Evolutionary conservation across 2,329 filamentous ascomycete species (phyloP), one percentile per base, ranked within the genome.

Genomic region (Fusarium ramigenum): DNA sequence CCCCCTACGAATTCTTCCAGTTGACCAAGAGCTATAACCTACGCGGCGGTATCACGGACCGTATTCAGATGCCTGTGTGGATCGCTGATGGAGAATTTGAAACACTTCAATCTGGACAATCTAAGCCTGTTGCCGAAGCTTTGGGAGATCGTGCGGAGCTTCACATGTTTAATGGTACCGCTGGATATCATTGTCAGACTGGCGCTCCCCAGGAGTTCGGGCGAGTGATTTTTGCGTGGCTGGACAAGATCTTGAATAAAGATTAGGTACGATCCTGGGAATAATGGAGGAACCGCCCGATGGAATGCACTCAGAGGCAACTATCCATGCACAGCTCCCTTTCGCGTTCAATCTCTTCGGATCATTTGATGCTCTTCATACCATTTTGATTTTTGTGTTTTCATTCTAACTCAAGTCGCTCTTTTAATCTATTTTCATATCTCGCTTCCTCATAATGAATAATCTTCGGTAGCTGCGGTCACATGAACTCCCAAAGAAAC

Each of bases 1-100:
- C 70, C 15, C 79, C 76, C 2, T 82, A 74, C 54, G 73, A 78
- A 4, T 81, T 77, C 54, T 56, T 81, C 36, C 59, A 69, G 8
- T 19, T 49, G 32, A 8, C 34, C 4, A 64, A 75, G 32, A 23
- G 69, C 11, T 78, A 74, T 21, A 74, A 65, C 3, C 19, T 78
- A 4, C 64, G 65, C 7, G 66, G 37, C 2, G 66, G 60, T 0
- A 14, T 78, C 1, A 21, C 54, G 2, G 58, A 74, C 1, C 60
- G 63, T 7, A 78, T 78, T 32, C 56, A 75, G n/a, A 50, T 78
- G 11, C 81, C 80, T 0, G 69, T 78, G 2, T 65, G 71, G 40
- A 54, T 77, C 14, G 68, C 63, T 1, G 75, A 78, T 11, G 58
- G 66, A 2, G 73, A 78, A 39, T 68, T 66, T 5, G 76, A 78